Percentiles rank a stretch among this genome's conserved stretches.
These are phyloP conservation scores for Agrocybe chaxingu DNA, from an alignment of 768 basidiomycete species.

Conservation along the genomic window DNA sequence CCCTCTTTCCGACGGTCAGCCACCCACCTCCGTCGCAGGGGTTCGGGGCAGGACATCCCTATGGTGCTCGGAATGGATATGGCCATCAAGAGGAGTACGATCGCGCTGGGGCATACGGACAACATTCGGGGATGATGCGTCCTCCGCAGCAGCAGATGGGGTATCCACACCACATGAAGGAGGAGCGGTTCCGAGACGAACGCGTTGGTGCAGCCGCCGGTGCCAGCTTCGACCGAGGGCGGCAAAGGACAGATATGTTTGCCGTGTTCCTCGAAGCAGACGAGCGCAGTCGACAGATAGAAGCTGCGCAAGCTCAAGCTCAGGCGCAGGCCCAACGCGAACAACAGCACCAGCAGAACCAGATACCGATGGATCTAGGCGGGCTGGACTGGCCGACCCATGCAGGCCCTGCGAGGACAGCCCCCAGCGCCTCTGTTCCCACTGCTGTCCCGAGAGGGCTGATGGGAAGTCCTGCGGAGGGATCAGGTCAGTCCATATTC, in stretches of 20 bases:
- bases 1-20: conserved; percentile 10
- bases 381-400: conserved; percentile 14
- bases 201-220: background rate
- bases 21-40: conserved; percentile 11
- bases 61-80: background rate
- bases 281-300: conserved; percentile 14
- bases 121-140: too few relatives aligned
- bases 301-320: background rate
- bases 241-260: conserved; percentile 18
- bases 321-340: background rate
- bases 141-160: too few relatives aligned
- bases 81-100: background rate
- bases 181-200: too few relatives aligned
- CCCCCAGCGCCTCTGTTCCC: too few relatives aligned
- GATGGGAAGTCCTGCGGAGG: conserved; percentile 1
- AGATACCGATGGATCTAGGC: background rate
- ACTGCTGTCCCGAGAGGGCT: background rate
- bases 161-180: too few relatives aligned
- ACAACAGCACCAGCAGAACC: background rate
- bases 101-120: too few relatives aligned
- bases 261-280: conserved; percentile 29
- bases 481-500: too few relatives aligned
- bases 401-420: too few relatives aligned
- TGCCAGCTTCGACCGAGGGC: conserved; percentile 1
- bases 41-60: conserved; percentile 12